Evolutionary conservation across 306 rosid genomes (phyloP).

Genomic region (Rosa chinensis): DNA sequence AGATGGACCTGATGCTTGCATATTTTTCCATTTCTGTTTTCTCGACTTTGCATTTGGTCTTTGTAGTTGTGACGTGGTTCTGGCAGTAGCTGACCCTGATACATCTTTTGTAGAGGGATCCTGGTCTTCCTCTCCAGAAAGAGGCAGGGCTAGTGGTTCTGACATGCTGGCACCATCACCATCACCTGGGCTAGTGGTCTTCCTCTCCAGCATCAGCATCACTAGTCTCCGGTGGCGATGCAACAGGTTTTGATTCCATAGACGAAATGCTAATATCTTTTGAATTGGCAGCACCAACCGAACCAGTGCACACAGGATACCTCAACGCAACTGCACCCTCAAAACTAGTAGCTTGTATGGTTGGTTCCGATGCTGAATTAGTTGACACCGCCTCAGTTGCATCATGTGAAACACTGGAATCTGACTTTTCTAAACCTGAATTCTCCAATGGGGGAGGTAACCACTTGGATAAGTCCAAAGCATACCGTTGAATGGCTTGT

Average conservation of each 20-base stretch:
- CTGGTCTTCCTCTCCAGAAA: slow-evolving; percentile 55
- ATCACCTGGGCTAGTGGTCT: too few relatives aligned
- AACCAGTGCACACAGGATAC: too few relatives aligned
- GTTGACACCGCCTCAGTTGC: too few relatives aligned
- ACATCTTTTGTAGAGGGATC: slow-evolving; percentile 50
- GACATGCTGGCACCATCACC: slow-evolving; percentile 40
- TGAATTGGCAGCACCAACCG: background rate
- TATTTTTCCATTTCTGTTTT: slow-evolving; percentile 72
- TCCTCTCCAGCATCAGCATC: slow-evolving; percentile 45
- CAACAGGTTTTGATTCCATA: slow-evolving; percentile 59
- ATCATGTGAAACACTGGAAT: too few relatives aligned
- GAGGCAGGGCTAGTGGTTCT: slow-evolving; percentile 46
- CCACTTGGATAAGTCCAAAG: too few relatives aligned
- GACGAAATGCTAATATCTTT: slow-evolving; percentile 47
- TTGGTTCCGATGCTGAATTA: too few relatives aligned
- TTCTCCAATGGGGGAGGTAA: too few relatives aligned
- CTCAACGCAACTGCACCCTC: too few relatives aligned
- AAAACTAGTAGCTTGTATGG: too few relatives aligned
- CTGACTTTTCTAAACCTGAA: too few relatives aligned
- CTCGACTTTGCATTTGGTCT: slow-evolving; percentile 63
- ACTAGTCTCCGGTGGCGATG: slow-evolving; percentile 50
- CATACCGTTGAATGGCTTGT: too few relatives aligned
- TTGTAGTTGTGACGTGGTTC: slow-evolving; percentile 29
- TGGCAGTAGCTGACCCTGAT: slow-evolving; percentile 47
- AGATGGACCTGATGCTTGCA: slow-evolving; percentile 59